These are phyloP conservation scores for Fusarium cicatricum DNA, from an alignment of 2,329 filamentous ascomycete species.

Conservation along the genomic window DNA sequence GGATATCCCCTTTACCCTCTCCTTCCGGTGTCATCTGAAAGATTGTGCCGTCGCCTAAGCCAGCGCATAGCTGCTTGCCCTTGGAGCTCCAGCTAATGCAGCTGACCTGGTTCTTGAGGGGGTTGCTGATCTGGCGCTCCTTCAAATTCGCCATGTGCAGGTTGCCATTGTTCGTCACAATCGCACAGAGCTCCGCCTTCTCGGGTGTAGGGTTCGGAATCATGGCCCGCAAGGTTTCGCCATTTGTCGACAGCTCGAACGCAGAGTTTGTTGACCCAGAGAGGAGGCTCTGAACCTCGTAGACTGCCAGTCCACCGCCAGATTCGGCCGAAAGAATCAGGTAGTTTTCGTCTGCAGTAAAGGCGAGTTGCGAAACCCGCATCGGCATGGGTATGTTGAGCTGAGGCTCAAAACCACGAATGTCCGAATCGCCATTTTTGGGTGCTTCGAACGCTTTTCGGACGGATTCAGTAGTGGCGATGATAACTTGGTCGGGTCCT, in stretches of 20 bases:
- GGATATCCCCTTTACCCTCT: constrained; percentile 78
- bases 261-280: constrained; percentile 72
- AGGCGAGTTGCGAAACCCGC: constrained; percentile 86
- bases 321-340: constrained; percentile 83
- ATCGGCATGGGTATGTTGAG: constrained; percentile 75
- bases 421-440: constrained; percentile 68
- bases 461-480: constrained; percentile 80
- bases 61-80: constrained; percentile 92
- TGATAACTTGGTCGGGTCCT: constrained; percentile 78
- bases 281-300: constrained; percentile 74
- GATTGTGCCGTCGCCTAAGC: constrained; percentile 80
- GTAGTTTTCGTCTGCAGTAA: constrained; percentile 88
- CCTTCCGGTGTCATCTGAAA: constrained; percentile 87
- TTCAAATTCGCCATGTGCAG: constrained; percentile 85
- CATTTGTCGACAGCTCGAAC: constrained; percentile 81
- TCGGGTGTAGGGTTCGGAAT: constrained; percentile 82
- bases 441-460: constrained; percentile 75
- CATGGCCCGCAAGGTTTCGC: constrained; percentile 75
- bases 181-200: constrained; percentile 77
- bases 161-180: constrained; percentile 82
- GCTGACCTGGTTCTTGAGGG: constrained; percentile 77
- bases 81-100: constrained; percentile 91
- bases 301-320: constrained; percentile 84
- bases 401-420: constrained; percentile 76
- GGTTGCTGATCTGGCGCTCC: constrained; percentile 68